These are phyloP conservation scores for Phytophthora pseudosyringae DNA, from an alignment of 352 stramenopile species.

Conservation along the genomic window DNA sequence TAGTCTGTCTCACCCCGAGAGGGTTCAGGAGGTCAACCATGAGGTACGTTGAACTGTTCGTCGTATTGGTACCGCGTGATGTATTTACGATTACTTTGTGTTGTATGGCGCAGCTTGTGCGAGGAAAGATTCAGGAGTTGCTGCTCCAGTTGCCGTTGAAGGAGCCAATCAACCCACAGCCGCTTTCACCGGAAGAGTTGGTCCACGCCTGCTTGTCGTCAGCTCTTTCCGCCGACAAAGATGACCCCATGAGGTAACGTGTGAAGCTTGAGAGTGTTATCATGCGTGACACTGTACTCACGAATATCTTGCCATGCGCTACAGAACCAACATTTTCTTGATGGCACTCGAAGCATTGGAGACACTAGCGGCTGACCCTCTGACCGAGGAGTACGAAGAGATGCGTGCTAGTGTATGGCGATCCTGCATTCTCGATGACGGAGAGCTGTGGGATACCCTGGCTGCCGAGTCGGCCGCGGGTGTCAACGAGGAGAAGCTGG, in stretches of 20 bases:
- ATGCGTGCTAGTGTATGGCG: constrained; percentile 60
- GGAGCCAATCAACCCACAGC: constrained; percentile 41
- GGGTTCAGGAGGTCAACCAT: constrained; percentile 59
- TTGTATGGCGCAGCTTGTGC: constrained; percentile 46
- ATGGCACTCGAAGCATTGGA: constrained; percentile 76
- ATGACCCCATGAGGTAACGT: constrained; percentile 61
- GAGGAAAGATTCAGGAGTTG: constrained; percentile 66
- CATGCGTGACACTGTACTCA: constrained; percentile 1
- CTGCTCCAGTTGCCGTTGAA: constrained; percentile 64
- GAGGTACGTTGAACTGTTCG: constrained; percentile 48
- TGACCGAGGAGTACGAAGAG: constrained; percentile 49
- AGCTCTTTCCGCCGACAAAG: constrained; percentile 42
- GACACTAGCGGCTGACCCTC: constrained; percentile 43
- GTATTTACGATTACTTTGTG: constrained; percentile 17
- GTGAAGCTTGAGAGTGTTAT: not conserved
- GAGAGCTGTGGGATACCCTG: constrained; percentile 63
- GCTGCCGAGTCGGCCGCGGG: constrained; percentile 55
- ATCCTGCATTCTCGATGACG: constrained; percentile 60
- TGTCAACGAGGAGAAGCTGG: constrained; percentile 70
- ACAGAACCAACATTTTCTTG: constrained; percentile 72
- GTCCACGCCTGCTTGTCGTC: constrained; percentile 59
- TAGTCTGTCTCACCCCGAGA: constrained; percentile 40
- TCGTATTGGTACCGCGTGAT: not conserved
- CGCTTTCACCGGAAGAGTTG: constrained; percentile 52
- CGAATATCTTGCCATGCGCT: not conserved